phyloP scores from a whole-genome alignment of 345 rosid species.

The Eucalyptus regnans region DNA sequence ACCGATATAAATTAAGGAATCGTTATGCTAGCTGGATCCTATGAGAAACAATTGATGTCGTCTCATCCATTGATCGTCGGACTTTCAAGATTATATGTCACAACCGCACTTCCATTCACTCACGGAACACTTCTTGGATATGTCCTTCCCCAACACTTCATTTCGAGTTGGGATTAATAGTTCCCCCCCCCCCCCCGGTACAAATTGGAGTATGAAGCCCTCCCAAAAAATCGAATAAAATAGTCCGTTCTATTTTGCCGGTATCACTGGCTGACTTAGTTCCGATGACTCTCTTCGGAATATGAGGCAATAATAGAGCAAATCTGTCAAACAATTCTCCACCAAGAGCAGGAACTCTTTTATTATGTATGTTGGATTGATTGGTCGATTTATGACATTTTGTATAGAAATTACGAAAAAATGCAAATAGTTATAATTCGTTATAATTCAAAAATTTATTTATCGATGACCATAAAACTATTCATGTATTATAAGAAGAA shows the following conservation, averaged over 20 bases:
- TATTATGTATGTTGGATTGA: not conserved
- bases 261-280: not conserved
- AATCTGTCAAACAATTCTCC: not conserved
- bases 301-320: not conserved
- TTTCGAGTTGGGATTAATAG: not conserved
- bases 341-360: not conserved
- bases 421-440: accelerated
- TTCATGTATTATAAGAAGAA: not conserved
- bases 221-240: not conserved
- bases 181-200: not conserved
- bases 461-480: accelerated
- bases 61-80: not conserved
- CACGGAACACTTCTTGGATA: not conserved
- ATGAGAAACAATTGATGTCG: not conserved
- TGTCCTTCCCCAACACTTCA: not conserved
- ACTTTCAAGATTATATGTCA: not conserved
- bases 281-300: not conserved
- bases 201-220: not conserved
- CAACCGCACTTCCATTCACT: not conserved
- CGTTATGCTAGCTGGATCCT: not conserved
- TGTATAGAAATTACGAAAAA: not conserved
- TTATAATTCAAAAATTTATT: not conserved
- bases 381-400: not conserved
- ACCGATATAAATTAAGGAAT: not conserved
- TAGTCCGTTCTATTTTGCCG: accelerated